phyloP scores from a whole-genome alignment of 345 rosid species.

The Eucalyptus camaldulensis region DNA sequence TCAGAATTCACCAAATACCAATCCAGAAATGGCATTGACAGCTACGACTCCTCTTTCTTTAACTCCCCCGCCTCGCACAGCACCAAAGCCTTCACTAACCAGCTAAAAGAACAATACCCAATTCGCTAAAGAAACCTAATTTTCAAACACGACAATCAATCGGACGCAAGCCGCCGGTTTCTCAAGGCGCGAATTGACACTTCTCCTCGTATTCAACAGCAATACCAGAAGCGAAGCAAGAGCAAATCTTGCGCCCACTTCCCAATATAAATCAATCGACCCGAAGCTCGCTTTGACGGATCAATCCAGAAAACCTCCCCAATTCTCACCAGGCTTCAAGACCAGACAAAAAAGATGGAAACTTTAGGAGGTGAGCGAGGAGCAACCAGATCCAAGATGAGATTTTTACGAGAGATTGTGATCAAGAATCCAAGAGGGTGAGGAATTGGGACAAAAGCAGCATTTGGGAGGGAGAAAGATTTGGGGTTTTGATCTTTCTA shows the following conservation, averaged over 20 bases:
- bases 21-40: neutral
- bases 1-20: neutral
- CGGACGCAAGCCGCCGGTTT: neutral
- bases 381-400: neutral
- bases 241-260: neutral
- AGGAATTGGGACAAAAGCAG: neutral
- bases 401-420: neutral
- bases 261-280: neutral
- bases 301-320: neutral
- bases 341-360: neutral
- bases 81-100: neutral
- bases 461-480: neutral
- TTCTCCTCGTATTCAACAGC: neutral
- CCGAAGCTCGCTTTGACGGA: neutral
- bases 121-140: neutral
- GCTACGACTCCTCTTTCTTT: neutral
- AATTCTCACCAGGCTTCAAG: neutral
- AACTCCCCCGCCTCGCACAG: neutral
- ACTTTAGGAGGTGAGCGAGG: neutral
- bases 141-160: neutral
- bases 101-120: neutral
- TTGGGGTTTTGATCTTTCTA: neutral
- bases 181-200: neutral
- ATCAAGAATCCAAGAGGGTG: neutral
- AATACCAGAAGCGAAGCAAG: neutral